These are phyloP conservation scores for Geranium incanum DNA, from an alignment of 441 rosid species.

Conservation along the genomic window DNA sequence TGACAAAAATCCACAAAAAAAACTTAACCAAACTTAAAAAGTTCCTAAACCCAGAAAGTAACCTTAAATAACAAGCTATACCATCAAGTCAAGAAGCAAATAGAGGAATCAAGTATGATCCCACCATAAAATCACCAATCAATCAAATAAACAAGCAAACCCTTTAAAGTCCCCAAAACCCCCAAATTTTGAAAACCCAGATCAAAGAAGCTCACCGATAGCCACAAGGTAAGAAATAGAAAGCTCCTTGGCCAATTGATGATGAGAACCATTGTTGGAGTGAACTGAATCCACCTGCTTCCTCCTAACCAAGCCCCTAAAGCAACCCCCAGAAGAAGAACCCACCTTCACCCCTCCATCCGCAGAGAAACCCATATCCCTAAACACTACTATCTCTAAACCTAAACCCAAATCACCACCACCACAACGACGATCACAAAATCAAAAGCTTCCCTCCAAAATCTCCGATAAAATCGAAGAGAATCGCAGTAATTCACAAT, in stretches of 20 bases:
- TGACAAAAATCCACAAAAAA: neutral
- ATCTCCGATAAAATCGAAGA: too few species aligned
- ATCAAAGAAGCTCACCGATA: conserved; percentile 44
- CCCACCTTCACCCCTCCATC: conserved; percentile 33
- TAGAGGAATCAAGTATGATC: neutral
- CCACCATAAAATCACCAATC: neutral
- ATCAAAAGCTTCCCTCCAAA: too few species aligned
- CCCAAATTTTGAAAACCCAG: neutral
- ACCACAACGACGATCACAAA: too few species aligned
- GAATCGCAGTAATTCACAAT: too few species aligned
- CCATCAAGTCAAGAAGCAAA: neutral
- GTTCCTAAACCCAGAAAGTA: neutral
- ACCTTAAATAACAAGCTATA: neutral
- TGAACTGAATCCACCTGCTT: conserved; percentile 81
- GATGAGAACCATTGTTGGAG: conserved; percentile 26
- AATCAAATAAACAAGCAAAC: too few species aligned
- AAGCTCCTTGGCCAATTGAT: conserved; percentile 71
- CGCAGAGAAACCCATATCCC: neutral
- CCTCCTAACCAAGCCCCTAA: conserved; percentile 65
- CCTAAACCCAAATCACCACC: too few species aligned
- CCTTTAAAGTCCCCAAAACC: too few species aligned
- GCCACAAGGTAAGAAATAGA: conserved; percentile 76
- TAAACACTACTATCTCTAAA: neutral
- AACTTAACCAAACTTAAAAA: neutral
- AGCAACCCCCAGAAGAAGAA: conserved; percentile 30